Evolutionary conservation across 1,284 basidiomycete genomes (phyloP).

Genomic region (Filobasidium uniguttulatum): DNA sequence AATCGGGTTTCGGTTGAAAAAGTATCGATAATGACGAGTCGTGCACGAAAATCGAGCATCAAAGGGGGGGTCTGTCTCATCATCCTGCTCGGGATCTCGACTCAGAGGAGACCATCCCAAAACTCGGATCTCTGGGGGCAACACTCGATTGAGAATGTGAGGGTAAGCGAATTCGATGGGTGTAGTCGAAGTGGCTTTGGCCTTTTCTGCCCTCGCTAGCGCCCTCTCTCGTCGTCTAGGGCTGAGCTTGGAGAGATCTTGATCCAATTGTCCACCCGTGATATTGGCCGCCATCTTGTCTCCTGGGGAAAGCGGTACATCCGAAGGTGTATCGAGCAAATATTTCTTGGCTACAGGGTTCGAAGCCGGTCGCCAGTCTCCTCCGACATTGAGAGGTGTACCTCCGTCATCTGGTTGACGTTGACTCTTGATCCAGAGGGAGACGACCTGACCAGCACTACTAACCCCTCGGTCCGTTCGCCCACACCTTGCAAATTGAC

Average conservation of each 20-base stretch:
- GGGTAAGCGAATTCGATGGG: constrained; percentile 61
- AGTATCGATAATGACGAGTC: constrained; percentile 94
- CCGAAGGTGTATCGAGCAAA: not conserved
- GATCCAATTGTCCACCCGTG: not conserved
- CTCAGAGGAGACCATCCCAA: constrained; percentile 90
- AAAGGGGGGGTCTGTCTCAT: constrained; percentile 39
- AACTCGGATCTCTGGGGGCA: constrained; percentile 80
- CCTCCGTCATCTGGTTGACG: constrained; percentile 23
- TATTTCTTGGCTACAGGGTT: not conserved
- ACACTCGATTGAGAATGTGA: constrained; percentile 69
- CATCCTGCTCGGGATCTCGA: constrained; percentile 17
- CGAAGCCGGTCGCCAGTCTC: constrained; percentile 10
- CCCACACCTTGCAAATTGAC: constrained; percentile 82
- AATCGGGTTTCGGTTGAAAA: constrained; percentile 48
- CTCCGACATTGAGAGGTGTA: constrained; percentile 15
- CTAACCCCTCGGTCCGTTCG: constrained; percentile 91
- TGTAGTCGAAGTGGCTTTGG: not conserved
- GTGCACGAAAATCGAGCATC: constrained; percentile 79
- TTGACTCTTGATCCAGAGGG: constrained; percentile 68
- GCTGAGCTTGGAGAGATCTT: not conserved
- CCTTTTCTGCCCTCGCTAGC: not conserved
- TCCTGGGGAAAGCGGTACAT: not conserved
- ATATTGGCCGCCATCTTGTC: not conserved
- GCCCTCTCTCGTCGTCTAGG: not conserved
- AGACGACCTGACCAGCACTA: constrained; percentile 85